Conservation (phyloP, 2,329 filamentous ascomycete genomes). For the Dactylella cylindrospora region DNA sequence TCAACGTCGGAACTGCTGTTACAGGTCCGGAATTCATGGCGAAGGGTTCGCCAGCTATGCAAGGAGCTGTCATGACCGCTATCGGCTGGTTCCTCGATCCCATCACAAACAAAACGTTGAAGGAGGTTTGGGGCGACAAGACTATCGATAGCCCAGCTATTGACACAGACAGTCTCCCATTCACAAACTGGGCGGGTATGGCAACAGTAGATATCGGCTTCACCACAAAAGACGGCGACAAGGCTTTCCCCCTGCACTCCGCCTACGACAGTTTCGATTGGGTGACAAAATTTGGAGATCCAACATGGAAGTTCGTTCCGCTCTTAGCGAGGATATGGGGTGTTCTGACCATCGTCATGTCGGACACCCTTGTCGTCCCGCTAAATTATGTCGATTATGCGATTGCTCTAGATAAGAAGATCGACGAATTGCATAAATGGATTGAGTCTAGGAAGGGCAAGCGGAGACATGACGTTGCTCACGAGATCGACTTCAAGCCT, state of each 20-base stretch:
- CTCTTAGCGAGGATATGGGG: slow-evolving; percentile 72
- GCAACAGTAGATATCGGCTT: slow-evolving; percentile 87
- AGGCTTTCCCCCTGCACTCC: slow-evolving; percentile 69
- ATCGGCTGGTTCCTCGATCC: slow-evolving; percentile 76
- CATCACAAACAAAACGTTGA: slow-evolving; percentile 68
- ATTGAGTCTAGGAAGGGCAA: slow-evolving; percentile 58
- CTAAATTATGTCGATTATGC: slow-evolving; percentile 62
- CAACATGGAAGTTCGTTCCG: slow-evolving; percentile 74
- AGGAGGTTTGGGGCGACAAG: slow-evolving; percentile 69
- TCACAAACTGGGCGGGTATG: slow-evolving; percentile 89
- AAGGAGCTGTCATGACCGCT: slow-evolving; percentile 69
- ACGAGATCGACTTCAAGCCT: slow-evolving; percentile 59
- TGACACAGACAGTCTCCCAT: slow-evolving; percentile 60
- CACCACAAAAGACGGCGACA: slow-evolving; percentile 56
- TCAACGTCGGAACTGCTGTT: slow-evolving; percentile 86
- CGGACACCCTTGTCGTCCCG: slow-evolving; percentile 64
- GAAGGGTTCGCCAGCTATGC: slow-evolving; percentile 76
- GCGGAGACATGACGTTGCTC: slow-evolving; percentile 46
- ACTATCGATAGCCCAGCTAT: slow-evolving; percentile 60
- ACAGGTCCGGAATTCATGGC: slow-evolving; percentile 74
- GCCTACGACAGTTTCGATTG: slow-evolving; percentile 89
- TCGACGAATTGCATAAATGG: slow-evolving; percentile 68
- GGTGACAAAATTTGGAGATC: slow-evolving; percentile 78
- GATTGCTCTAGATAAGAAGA: slow-evolving; percentile 67
- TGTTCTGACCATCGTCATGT: slow-evolving; percentile 64